Evolutionary conservation across 345 rosid genomes (phyloP).

Genomic region (Cardiospermum halicacabum): DNA sequence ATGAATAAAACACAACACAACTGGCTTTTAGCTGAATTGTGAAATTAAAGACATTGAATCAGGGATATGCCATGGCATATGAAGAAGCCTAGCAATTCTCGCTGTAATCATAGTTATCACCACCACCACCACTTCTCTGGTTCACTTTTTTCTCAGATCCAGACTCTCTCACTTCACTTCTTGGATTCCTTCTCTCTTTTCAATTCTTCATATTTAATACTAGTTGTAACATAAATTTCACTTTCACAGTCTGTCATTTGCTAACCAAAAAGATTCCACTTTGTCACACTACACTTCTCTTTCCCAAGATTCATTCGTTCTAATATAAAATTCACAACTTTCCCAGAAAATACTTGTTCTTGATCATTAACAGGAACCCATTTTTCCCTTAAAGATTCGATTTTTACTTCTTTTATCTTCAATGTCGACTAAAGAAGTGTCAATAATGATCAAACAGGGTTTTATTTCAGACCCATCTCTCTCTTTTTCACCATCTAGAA

Average conservation of each 20-base stretch:
- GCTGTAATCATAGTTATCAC: background rate
- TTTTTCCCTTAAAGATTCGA: background rate
- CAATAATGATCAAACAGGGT: constrained; percentile 78
- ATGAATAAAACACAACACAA: no score
- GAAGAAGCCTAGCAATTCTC: no score
- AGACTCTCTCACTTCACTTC: constrained; percentile 18
- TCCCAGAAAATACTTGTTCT: background rate
- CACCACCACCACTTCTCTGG: background rate
- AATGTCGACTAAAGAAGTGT: constrained; percentile 79
- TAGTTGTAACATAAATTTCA: background rate
- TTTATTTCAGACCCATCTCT: constrained; percentile 64
- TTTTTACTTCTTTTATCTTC: background rate
- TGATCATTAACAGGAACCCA: constrained; percentile 6
- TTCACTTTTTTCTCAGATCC: constrained; percentile 27
- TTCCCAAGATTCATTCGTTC: background rate
- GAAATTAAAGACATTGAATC: no score
- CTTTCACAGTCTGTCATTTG: background rate
- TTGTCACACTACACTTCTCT: background rate
- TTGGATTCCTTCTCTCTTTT: constrained; percentile 37
- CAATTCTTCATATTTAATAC: background rate
- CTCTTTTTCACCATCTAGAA: constrained; percentile 65
- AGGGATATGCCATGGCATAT: no score
- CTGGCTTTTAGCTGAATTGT: no score
- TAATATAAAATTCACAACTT: background rate
- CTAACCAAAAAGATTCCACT: background rate